These are phyloP conservation scores for Epichloe aotearoae DNA, from an alignment of 2,329 filamentous ascomycete species.

Conservation along the genomic window DNA sequence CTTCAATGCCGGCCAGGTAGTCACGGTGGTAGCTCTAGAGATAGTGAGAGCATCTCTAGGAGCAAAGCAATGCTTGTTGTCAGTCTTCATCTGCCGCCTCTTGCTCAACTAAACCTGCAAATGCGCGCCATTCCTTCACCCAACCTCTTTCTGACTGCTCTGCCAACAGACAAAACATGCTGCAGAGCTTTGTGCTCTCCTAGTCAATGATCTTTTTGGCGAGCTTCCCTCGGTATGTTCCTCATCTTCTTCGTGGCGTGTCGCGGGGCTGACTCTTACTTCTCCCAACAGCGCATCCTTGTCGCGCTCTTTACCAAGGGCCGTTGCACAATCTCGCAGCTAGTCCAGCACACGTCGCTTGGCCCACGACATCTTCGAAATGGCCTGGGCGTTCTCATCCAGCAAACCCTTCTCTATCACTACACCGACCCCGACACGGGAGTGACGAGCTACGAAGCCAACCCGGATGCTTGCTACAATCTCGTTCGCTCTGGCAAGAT, in stretches of 20 bases:
- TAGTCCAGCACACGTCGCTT: conserved; percentile 61
- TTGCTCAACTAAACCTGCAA: conserved; percentile 7
- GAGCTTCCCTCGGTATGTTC: conserved; percentile 70
- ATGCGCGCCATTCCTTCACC: background rate
- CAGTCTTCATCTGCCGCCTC: conserved; percentile 19
- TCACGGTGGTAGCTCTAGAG: conserved; percentile 59
- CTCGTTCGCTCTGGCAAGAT: conserved; percentile 73
- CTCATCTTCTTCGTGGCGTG: conserved; percentile 1
- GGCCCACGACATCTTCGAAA: conserved; percentile 64
- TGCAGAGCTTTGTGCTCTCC: conserved; percentile 77
- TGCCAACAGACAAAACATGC: conserved; percentile 52
- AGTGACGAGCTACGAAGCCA: conserved; percentile 69
- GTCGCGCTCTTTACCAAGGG: conserved; percentile 65
- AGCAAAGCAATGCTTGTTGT: conserved; percentile 47
- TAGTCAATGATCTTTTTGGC: conserved; percentile 82
- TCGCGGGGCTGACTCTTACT: conserved; percentile 15
- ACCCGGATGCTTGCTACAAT: conserved; percentile 67
- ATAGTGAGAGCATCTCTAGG: conserved; percentile 67
- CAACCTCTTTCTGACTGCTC: conserved; percentile 11
- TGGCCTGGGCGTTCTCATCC: conserved; percentile 71
- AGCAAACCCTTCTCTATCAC: conserved; percentile 76
- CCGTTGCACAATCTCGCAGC: conserved; percentile 55
- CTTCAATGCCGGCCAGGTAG: conserved; percentile 55
- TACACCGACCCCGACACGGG: conserved; percentile 48
- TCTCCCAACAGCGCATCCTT: conserved; percentile 61